phyloP scores from a whole-genome alignment of 108 stramenopile species.

The Cyclotella baltica region DNA sequence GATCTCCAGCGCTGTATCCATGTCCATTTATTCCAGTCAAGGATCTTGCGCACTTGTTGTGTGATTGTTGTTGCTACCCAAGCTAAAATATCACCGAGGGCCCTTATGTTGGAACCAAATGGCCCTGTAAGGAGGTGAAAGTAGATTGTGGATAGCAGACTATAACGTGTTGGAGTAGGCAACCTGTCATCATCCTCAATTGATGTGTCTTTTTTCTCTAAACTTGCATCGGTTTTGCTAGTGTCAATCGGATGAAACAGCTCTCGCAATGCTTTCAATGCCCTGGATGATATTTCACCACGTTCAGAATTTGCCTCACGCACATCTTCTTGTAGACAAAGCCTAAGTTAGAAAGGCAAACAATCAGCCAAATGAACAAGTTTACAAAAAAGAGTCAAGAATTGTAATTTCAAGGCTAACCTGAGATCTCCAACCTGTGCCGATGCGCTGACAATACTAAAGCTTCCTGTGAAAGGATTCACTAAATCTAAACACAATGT shows the following conservation, averaged over 20 bases:
- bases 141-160: slow-evolving; percentile 34
- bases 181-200: background rate
- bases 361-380: too few species aligned
- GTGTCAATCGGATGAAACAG: background rate
- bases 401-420: slow-evolving; percentile 4
- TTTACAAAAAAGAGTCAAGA: too few species aligned
- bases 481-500: slow-evolving; percentile 39
- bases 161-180: slow-evolving; percentile 4
- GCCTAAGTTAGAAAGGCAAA: too few species aligned
- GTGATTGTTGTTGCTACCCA: slow-evolving; percentile 13
- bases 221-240: background rate
- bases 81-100: slow-evolving; percentile 12
- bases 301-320: slow-evolving; percentile 22
- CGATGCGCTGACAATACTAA: slow-evolving; percentile 31
- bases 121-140: slow-evolving; percentile 43
- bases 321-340: slow-evolving; percentile 22
- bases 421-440: slow-evolving; percentile 40
- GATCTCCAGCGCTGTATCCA: too few species aligned
- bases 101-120: slow-evolving; percentile 25
- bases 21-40: background rate
- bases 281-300: slow-evolving; percentile 28
- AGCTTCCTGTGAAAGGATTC: slow-evolving; percentile 45
- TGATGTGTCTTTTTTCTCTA: slow-evolving; percentile 1
- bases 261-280: background rate
- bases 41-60: background rate